Evolutionary conservation across 2,329 filamentous ascomycete species (phyloP), one percentile per base, ranked within the genome.

Genomic region (Stemphylium beticola): DNA sequence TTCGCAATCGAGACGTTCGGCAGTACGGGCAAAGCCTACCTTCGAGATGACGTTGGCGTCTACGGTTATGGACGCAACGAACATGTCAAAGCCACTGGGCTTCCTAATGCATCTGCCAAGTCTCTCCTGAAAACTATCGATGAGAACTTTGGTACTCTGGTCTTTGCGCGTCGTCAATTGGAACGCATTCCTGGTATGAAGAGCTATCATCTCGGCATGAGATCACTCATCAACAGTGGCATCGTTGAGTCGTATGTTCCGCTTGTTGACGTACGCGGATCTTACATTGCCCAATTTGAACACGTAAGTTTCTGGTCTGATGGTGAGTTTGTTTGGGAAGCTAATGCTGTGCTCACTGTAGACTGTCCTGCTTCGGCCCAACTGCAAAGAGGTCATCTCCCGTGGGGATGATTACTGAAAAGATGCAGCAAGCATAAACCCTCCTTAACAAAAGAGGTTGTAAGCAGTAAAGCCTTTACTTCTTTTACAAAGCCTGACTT

Each of bases 1-100:
- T 97, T 96, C 75, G 93, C 93, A 55, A 96, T 97, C 66, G 93
- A 97, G 79, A 97, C 93, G 0, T 97, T 97, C 73, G 93, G 93
- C 59, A 96, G 88, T 74, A 97, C 93, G 17, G 93, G 93, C 56
- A 92, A 91, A 71, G 93, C 91, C 61, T 88, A 89, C 67, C 88
- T 96, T 52, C 81, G 85, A 62, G 92, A 97, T 69, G 91, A 96
- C 74, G 87, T 91, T 73, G 74, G 83, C 18, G 53, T 72, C 8
- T 70, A 69, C 44, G 67, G 67, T 75, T 97, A 97, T 67, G 92
- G 91, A 41, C 86, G 89, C 73, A 82, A 85, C 55, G 76, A 80
- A 34, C 86, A 93, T 73, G 87, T 86, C 4, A 84, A 85, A 47
- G 88, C 90, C 68, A 85, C 89, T 4, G 85, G 89, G 49, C 78